Conservation (phyloP, 495 filamentous ascomycete species). For the Aspergillus bridgeri region DNA sequence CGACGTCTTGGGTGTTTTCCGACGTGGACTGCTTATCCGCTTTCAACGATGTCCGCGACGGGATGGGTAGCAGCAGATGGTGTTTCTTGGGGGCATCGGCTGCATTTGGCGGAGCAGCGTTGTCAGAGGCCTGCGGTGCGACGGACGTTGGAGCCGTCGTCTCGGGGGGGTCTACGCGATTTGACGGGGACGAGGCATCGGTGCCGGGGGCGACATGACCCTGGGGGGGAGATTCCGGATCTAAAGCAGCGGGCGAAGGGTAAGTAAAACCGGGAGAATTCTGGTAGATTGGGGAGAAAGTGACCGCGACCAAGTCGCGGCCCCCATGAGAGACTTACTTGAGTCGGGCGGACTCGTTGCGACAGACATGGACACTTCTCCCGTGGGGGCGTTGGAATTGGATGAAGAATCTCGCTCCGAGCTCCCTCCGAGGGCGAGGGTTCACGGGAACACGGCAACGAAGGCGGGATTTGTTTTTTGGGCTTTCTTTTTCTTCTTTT, state of each 20-base stretch:
- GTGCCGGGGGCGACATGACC: slow-evolving; percentile 23
- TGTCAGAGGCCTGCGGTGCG: slow-evolving; percentile 15
- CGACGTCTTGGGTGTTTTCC: slow-evolving; percentile 62
- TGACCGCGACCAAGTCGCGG: not conserved
- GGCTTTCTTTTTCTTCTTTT: too few species aligned
- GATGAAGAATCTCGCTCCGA: slow-evolving; percentile 33
- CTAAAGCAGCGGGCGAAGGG: slow-evolving; percentile 19
- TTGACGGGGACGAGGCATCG: slow-evolving; percentile 26
- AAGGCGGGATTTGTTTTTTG: not conserved
- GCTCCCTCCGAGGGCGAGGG: slow-evolving; percentile 31
- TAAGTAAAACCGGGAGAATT: slow-evolving; percentile 6
- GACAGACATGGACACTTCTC: slow-evolving; percentile 38
- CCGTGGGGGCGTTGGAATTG: slow-evolving; percentile 27
- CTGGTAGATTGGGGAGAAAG: not conserved
- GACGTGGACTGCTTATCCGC: slow-evolving; percentile 56
- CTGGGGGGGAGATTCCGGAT: slow-evolving; percentile 29
- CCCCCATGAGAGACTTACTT: slow-evolving; percentile 11
- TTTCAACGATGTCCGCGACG: slow-evolving; percentile 68
- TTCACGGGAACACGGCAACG: slow-evolving; percentile 6
- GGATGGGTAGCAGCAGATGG: slow-evolving; percentile 55
- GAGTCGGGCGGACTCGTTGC: slow-evolving; percentile 23
- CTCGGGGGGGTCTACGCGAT: slow-evolving; percentile 23
- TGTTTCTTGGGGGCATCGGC: slow-evolving; percentile 49
- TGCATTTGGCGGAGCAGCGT: slow-evolving; percentile 7
- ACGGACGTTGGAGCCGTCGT: slow-evolving; percentile 18